Base-by-base conservation (phyloP, 495 filamentous ascomycete species). In the Hyphodiscus hymeniophilus region DNA sequence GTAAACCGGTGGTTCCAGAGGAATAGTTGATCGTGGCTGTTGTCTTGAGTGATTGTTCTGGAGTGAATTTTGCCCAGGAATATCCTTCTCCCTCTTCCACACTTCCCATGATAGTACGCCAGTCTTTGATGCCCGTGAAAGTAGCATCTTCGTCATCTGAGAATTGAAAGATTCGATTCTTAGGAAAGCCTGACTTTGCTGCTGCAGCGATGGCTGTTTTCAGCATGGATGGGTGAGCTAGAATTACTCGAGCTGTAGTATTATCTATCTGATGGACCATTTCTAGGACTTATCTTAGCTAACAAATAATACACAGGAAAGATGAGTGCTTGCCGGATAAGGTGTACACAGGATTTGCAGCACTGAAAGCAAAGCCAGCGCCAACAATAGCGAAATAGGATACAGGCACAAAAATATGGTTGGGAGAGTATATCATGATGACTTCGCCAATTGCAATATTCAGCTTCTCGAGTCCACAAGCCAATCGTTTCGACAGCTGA, bases 151-250 rank as follows among this genome's bases (percentile, higher is more conserved):
- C 44, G 18, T 63, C 54, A 48, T 70, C 72, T 41, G 70, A 69
- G 56, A 78, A 78, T 18, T 73, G 66, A 52, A 70, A 77, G 10
- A 79, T 63, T 26, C 56, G 60, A 7, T 65, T 59, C 10, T 55
- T 58, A 3, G 57, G 49, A 17, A 77, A 31, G 0, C 67, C 68
- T 1, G 65, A 67, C 42, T 63, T 34, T 26, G 60, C 41, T 0
- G 74, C 72, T 5, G 50, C 50, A 22, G 34, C 26, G 32, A 74
- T 73, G 47, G 63, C 65, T 8, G n/a, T 52, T 22, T 48, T 42
- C 8, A 52, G 16, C 28, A 77, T 61, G 22, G 38, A 48, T 23
- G 65, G 62, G 58, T 64, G 58, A 17, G 48, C 63, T 5, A 71
- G 54, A 3, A 72, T 59, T 34, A 64, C 42, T 46, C 54, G 52